Evolutionary conservation across 2,329 filamentous ascomycete species (phyloP), one percentile per base, ranked within the genome.

Genomic region (Colletotrichum sidae): DNA sequence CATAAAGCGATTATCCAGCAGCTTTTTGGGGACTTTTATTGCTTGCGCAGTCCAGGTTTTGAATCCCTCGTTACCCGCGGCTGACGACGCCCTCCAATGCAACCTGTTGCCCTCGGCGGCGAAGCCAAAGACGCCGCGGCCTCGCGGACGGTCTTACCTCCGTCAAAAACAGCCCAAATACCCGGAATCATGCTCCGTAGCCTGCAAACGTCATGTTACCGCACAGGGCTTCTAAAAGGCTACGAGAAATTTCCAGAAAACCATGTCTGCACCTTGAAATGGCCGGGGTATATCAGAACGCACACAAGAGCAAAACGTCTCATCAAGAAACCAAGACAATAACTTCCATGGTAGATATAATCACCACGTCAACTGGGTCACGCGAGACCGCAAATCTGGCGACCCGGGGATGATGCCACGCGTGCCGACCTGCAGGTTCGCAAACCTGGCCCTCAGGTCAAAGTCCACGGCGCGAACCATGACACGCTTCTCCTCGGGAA

Each of bases 401-500:
- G 78, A 74, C 0, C 80, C 84, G 1, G 80, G 79, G 5, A 77
- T 79, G n/a, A 85, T 72, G 7, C 82, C 82, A 45, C 86, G 77
- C 8, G 84, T 85, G n/a, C 86, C 86, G 38, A 87, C 85, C 65
- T 80, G 76, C 34, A 88, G 74, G 9, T 78, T 75, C 5, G 86
- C 86, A 57, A 76, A 78, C 50, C 83, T 81, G 53, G 81, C 78
- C 38, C 83, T 81, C 52, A 88, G 77, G 69, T 88, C 83, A 69
- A 88, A 88, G 67, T 88, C 83, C 17, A 86, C 84, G 0, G 83
- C 76, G 60, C 83, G 80, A 50, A 88, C 80, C 80, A 87, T 87
- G 60, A 88, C 79, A 9, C 86, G 82, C 70, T 78, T 85, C 61
- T 84, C 80, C 64, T 85, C 84, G 0, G 86, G 84, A 6, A 88